Base-by-base conservation (phyloP, 1,284 basidiomycete species). In the Pseudozyma tsukubaensis region DNA sequence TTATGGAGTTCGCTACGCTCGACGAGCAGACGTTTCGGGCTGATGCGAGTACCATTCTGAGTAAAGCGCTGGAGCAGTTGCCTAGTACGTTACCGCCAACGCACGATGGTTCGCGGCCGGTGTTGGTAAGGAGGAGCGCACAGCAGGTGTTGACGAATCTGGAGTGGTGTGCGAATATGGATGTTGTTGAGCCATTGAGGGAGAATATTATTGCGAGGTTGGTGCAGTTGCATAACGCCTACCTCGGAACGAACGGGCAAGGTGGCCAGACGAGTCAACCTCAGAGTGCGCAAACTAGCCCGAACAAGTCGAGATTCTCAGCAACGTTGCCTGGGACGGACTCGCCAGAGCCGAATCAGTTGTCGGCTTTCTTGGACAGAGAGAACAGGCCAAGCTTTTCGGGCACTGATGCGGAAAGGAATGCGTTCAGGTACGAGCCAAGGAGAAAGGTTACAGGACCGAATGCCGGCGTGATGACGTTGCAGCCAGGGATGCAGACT, bases 1-100 rank as follows among this genome's bases (percentile, higher is more conserved):
- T 80, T 47, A 68, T 64, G 56, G 72, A 74, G 35, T 69, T 74
- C 16, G 62, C 63, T 4, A 61, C 59, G 11, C 67, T 77, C 48
- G 75, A 80, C 52, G 72, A 63, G 21, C 67, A 76, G 53, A 70
- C 75, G 18, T 77, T 77, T 63, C 63, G 73, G 4, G 72, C 74
- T 5, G 78, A 80, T 19, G 78, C 78, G 18, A 70, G 65, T 45
- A 68, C 63, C 16, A 80, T 80, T 42, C 51, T 80, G 18, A 52
- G 51, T 35, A 78, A 80, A 52, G 76, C 73, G 16, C 62, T 72
- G 14, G 63, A 68, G n/a, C 60, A 66, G 32, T 49, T 79, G 39
- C 60, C 62, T 0, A 52, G 56, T 48, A 65, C 58, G 7, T 49
- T 69, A 34, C 59, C 68, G 6, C 51, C 67, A 13, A 68, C 72